Evolutionary conservation across 257 asterid species (phyloP), one percentile per base, ranked within the genome.

Genomic region (Nicotiana benthamiana): DNA sequence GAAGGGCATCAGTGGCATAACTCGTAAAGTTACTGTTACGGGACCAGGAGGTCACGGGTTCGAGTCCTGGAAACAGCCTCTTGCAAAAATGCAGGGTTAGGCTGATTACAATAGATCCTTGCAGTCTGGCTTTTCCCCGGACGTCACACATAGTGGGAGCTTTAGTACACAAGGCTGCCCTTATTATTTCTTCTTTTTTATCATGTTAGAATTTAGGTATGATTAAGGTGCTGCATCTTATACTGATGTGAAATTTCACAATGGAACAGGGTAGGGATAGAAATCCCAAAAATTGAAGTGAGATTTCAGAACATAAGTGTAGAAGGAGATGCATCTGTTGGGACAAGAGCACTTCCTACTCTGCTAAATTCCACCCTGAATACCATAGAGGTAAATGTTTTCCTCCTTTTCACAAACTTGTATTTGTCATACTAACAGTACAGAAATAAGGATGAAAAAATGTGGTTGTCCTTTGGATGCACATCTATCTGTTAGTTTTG

Each of bases 341-440:
- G 97, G 46, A 82, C 86, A 34, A 89, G 98, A 82, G 98, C 98
- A 40, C 92, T 94, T 67, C 97, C 97, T n/a, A 94, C 98, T 75
- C 87, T 94, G 80, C 82, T 89, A 77, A 93, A 94, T 81, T 91
- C 97, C 36, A 91, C 96, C 18, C 57, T 94, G 79, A 94, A 93
- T 62, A 81, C 92, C 27, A 18, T 94, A 20, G 97, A 94, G 97
- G 98, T 94, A 80, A 51, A 43, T 22, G 3, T 18, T 56, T 20
- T 82, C 48, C 22, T 22, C 63, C 30, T 61, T 65, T 54, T 77
- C 28, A n/a, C 56, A 7, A n/a, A 30, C 2, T 20, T 27, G 5
- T 22, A 20, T 59, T 34, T 7, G 7, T 53, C 36, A 2, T 27
- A 16, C 66, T 77, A 77, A 53, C 46, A 75, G 10, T 22, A 18